Base-by-base conservation (phyloP, 2,329 filamentous ascomycete genomes). In the Penicillium sp. region DNA sequence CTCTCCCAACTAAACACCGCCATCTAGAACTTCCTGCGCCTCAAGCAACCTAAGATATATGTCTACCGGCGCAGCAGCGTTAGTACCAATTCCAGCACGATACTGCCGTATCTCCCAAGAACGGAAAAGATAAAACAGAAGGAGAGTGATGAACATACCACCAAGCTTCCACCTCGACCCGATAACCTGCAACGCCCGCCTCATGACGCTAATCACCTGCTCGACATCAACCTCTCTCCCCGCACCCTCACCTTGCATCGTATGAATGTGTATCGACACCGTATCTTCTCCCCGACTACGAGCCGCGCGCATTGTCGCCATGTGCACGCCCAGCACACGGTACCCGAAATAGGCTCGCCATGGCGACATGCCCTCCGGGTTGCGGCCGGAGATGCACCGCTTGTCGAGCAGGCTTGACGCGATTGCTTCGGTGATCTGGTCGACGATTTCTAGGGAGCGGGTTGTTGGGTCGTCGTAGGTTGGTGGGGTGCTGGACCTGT, bases 41-140 rank as follows among this genome's bases (percentile, higher is more conserved):
- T 46, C 53, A 4, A 56, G 41, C 15, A 56, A 46, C 38, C 45
- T 26, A 3, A 56, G 30, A 47, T 56, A 56, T 7, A 56, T 17
- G 21, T 15, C 52, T 26, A 23, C 35, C 35, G 15, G 35, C 8
- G 15, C 4, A 38, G 9, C 1, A 41, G 2, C 13, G 13, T 41
- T 15, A 41, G 35, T 13, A 15, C 3, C 26, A 26, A 26, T 38
- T 15, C 31, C 31, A 15, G 8, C 31, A 38, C 5, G 5, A 9
- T 38, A 38, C 2, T 38, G 8, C 5, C 26, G 26, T 26, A 26
- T 26, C 26, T 35, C 31, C 31, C 31, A 35, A 1, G 8, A 7
- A 35, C 8, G 8, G 5, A 9, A 35, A 6, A 6, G 31, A 41
- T 41, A 41, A 13, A 21, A 21, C 21, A 21, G 21, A 21, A 21